phyloP scores from a whole-genome alignment of 2,329 filamentous ascomycete genomes.

The Zasmidium citrigriseum region DNA sequence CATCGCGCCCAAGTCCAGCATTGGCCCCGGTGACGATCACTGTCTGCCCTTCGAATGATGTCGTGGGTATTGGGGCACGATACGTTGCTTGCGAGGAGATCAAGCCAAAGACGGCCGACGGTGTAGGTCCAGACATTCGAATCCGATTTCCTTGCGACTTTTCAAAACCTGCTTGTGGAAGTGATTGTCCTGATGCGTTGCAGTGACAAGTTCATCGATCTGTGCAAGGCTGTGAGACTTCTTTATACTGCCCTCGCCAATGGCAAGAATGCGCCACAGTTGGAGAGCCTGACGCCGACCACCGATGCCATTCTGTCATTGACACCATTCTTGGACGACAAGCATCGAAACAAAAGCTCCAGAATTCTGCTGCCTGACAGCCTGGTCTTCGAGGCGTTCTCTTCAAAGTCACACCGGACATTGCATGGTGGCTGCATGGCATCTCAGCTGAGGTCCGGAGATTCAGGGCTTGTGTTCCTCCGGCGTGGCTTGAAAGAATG shows the following conservation, averaged over 20 bases:
- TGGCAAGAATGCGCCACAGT: neutral
- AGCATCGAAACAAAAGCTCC: neutral
- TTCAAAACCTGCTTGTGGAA: too few relatives aligned
- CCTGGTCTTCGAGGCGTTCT: neutral
- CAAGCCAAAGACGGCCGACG: neutral
- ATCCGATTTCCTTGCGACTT: too few relatives aligned
- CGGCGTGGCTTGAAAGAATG: neutral
- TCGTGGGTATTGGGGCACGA: neutral
- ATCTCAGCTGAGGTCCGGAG: neutral
- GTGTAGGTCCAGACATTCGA: neutral
- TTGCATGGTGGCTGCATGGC: neutral
- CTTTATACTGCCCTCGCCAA: neutral
- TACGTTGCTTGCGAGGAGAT: neutral
- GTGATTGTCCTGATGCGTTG: neutral
- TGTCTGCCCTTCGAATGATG: slow-evolving; percentile 36
- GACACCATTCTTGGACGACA: neutral
- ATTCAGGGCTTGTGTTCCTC: neutral
- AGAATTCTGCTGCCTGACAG: neutral
- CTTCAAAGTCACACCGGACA: neutral
- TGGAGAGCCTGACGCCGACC: neutral
- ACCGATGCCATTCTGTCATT: neutral
- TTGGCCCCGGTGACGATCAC: slow-evolving; percentile 50
- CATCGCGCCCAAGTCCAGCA: slow-evolving; percentile 46
- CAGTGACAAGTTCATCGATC: neutral
- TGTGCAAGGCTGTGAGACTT: neutral